Evolutionary conservation across 176 grass and related monocot genomes (phyloP).

Genomic region (Carex cristatella): DNA sequence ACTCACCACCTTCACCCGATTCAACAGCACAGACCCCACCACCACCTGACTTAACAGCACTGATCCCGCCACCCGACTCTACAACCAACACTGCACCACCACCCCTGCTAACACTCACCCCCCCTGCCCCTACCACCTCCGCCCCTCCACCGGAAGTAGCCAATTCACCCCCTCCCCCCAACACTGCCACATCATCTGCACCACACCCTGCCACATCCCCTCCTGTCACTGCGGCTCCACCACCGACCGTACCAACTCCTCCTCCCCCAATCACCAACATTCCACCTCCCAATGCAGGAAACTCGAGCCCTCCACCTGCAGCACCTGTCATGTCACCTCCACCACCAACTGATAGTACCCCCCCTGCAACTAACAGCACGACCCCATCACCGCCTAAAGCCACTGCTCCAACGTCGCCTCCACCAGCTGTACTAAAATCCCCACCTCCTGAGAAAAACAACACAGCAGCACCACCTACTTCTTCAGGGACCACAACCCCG

Average conservation of each 20-base stretch:
- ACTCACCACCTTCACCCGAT: not conserved
- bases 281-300: not conserved
- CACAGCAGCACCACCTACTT: slow-evolving; percentile 16
- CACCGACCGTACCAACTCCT: not conserved
- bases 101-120: not conserved
- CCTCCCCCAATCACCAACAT: not conserved
- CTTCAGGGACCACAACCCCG: slow-evolving; percentile 21
- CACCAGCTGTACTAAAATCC: slow-evolving; percentile 4
- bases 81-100: not conserved
- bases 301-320: not conserved
- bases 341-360: not conserved
- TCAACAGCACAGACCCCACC: not conserved
- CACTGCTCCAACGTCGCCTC: slow-evolving; percentile 22
- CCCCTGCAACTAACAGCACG: slow-evolving; percentile 1
- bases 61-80: not conserved
- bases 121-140: not conserved
- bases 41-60: not conserved
- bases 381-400: slow-evolving; percentile 13
- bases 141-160: not conserved
- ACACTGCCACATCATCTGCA: not conserved
- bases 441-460: slow-evolving; percentile 22
- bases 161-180: not conserved
- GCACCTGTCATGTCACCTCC: slow-evolving; percentile 7
- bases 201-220: not conserved
- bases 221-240: not conserved